Conservation (phyloP, 768 basidiomycete genomes). For the Boletales sp. region DNA sequence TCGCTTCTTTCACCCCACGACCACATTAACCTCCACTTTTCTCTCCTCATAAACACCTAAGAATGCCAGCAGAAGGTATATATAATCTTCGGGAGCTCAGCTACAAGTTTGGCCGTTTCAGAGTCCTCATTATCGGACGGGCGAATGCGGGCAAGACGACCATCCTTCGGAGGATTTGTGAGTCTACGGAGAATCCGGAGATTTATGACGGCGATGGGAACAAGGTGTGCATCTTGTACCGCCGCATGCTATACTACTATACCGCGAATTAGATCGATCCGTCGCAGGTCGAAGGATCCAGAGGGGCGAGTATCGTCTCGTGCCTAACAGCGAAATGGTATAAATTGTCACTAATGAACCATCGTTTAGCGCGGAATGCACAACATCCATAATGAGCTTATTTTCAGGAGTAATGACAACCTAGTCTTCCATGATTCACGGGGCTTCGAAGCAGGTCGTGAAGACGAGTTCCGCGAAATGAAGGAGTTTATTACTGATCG, state of each 20-base stretch:
- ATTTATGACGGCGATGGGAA: constrained; percentile 2
- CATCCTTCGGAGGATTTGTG: constrained; percentile 1
- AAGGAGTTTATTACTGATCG: constrained; percentile 6
- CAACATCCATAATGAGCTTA: not conserved
- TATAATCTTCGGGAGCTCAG: not conserved
- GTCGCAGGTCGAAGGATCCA: not conserved
- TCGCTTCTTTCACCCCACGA: too few relatives aligned
- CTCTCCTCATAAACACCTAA: not conserved
- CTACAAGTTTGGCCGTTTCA: not conserved
- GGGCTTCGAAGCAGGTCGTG: constrained; percentile 6
- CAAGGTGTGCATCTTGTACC: not conserved
- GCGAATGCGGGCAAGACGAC: constrained; percentile 9
- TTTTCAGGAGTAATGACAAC: constrained; percentile 1
- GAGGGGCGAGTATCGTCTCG: not conserved
- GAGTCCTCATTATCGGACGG: constrained; percentile 2
- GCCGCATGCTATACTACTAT: not conserved
- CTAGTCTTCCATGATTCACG: constrained; percentile 4
- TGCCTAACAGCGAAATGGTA: too few relatives aligned
- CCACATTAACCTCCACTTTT: too few relatives aligned
- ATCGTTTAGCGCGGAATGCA: not conserved
- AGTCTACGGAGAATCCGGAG: constrained; percentile 3
- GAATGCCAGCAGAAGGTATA: not conserved
- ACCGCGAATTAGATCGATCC: not conserved
- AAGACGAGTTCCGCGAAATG: not conserved
- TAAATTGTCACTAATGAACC: too few relatives aligned